phyloP scores from a whole-genome alignment of 805 yeast species.

The Lipomyces yamanashiensis region DNA sequence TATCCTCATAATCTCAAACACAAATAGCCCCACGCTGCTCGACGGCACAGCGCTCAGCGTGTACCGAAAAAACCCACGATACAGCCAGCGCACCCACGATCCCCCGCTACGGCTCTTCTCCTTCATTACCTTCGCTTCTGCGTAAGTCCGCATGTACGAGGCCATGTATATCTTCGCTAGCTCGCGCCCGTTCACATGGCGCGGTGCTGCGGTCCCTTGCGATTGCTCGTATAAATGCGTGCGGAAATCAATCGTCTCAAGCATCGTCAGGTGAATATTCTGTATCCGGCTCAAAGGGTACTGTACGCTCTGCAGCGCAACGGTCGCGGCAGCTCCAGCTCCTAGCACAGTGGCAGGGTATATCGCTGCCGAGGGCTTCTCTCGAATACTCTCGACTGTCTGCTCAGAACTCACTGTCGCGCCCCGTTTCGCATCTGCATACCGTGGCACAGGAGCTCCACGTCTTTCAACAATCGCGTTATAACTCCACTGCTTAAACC shows the following conservation, averaged over 20 bases:
- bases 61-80: constrained; percentile 75
- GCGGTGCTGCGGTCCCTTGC: background rate
- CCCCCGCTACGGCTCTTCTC: background rate
- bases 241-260: constrained; percentile 77
- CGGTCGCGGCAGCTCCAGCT: constrained; percentile 89
- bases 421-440: constrained; percentile 21
- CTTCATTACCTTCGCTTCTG: constrained; percentile 56
- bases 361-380: constrained; percentile 43
- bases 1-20: constrained; percentile 76
- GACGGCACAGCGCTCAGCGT: constrained; percentile 83
- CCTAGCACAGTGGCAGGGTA: constrained; percentile 70
- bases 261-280: constrained; percentile 72
- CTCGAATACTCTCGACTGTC: constrained; percentile 17
- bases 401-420: constrained; percentile 7
- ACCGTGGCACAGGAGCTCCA: constrained; percentile 34
- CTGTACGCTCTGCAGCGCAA: constrained; percentile 74
- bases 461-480: constrained; percentile 14
- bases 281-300: constrained; percentile 84
- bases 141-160: constrained; percentile 76
- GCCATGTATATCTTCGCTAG: constrained; percentile 57
- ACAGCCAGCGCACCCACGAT: constrained; percentile 54
- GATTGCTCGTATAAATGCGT: constrained; percentile 39
- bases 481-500: constrained; percentile 52
- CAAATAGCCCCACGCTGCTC: constrained; percentile 81
- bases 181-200: background rate